Conservation (phyloP, 2,329 filamentous ascomycete genomes). For the Verticillium zaregamsianum region DNA sequence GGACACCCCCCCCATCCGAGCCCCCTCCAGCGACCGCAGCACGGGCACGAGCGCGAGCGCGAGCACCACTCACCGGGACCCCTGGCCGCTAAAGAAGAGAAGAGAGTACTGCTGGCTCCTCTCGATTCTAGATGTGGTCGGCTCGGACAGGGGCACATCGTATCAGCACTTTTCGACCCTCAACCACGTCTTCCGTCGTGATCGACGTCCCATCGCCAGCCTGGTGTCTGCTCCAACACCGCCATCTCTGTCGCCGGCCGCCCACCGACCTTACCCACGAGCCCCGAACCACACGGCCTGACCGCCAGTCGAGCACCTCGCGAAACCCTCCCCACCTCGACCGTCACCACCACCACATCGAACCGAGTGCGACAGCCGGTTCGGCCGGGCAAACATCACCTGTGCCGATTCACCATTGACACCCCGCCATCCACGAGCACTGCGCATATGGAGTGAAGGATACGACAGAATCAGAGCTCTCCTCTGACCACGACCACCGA, state of each 20-base stretch:
- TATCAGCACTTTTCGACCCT: background rate
- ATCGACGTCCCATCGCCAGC: background rate
- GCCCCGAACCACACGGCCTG: background rate
- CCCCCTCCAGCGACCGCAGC: background rate
- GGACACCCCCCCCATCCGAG: background rate
- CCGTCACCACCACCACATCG: background rate
- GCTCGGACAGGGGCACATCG: background rate
- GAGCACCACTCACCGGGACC: background rate
- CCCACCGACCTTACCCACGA: background rate
- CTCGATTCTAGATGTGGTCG: background rate
- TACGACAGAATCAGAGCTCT: background rate
- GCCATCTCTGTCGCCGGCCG: background rate
- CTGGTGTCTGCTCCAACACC: background rate
- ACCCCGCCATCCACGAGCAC: background rate
- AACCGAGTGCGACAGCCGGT: background rate
- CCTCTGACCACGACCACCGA: background rate
- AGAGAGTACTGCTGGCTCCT: background rate
- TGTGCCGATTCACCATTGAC: background rate
- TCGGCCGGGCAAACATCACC: background rate
- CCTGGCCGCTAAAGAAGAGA: background rate
- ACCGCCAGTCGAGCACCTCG: background rate
- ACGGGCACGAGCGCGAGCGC: background rate
- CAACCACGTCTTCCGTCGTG: background rate
- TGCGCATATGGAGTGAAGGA: conserved; percentile 1
- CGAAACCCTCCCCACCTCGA: background rate